Base-by-base conservation (phyloP, 2,329 filamentous ascomycete genomes). In the Mariannaea elegans region DNA sequence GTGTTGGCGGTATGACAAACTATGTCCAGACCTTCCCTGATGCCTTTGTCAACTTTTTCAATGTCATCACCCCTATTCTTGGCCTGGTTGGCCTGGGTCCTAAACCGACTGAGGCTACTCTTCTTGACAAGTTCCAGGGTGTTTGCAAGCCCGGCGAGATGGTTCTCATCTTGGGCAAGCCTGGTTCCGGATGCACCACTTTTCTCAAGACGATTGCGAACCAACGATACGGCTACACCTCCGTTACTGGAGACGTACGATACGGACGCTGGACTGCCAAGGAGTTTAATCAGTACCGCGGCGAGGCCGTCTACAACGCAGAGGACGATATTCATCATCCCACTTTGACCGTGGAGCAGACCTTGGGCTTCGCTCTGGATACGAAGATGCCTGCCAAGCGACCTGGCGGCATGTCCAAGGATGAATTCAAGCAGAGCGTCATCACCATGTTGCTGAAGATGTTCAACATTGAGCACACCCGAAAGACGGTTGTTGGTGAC, bases 381-480 rank as follows among this genome's bases (percentile, higher is more conserved):
- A 91, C 89, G 29, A 97, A 96, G 77, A 89, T 92, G 13, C 93
- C 94, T 6, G 89, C 90, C 14, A 93, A 94, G 75, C 83, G 92
- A 45, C 91, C 92, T 0, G 86, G 83, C 4, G 92, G 91, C 19
- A 84, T 95, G 67, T 88, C 85, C 36, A 90, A 91, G 73, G 74
- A 77, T 6, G 88, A 90, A 14, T 94, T 94, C 80, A 94, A 94
- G 79, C 83, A 90, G 48, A 87, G 88, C 67, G 87, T 96, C 57
- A 83, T 94, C 61, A 83, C 87, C 16, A 86, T 90, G 70, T 82
- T 97, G 59, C 81, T 97, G 50, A 92, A 92, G 71, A 95, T 96
- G 91, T 96, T 97, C 82, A 95, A 94, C 72, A 97, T 97, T 53
- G 90, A 94, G 74, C 93, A 97, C 75, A 96, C 93, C 0, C 85